phyloP scores from a whole-genome alignment of 345 rosid species.

The Hypericum androsaemum region DNA sequence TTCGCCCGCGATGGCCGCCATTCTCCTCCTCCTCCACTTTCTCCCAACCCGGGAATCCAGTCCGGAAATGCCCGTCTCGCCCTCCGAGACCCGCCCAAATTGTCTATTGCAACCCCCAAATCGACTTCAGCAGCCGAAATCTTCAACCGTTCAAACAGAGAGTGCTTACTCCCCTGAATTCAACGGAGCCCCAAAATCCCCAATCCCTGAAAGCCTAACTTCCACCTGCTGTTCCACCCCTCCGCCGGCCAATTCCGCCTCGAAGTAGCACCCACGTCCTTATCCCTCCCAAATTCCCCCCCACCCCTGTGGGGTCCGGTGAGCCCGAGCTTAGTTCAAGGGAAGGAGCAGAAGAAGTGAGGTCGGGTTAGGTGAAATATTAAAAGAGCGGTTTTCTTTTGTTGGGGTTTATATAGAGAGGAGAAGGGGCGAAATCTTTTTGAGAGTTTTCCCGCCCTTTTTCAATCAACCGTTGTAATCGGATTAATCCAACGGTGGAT shows the following conservation, averaged over 20 bases:
- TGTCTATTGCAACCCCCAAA: neutral
- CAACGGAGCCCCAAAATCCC: neutral
- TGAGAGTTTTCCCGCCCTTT: too few species aligned
- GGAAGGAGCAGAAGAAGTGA: too few species aligned
- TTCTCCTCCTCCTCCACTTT: neutral
- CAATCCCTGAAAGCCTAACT: slow-evolving; percentile 15
- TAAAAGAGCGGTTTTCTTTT: too few species aligned
- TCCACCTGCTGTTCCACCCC: slow-evolving; percentile 7
- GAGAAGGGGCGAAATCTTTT: too few species aligned
- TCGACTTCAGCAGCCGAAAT: neutral
- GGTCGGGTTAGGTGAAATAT: too few species aligned
- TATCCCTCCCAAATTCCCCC: slow-evolving; percentile 36
- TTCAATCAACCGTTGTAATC: too few species aligned
- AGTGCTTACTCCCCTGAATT: neutral
- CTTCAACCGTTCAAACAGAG: slow-evolving; percentile 4
- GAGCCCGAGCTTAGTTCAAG: too few species aligned
- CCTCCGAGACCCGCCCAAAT: slow-evolving; percentile 5
- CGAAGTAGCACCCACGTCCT: slow-evolving; percentile 24
- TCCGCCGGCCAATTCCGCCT: slow-evolving; percentile 19
- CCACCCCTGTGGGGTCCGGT: too few species aligned
- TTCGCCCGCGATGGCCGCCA: neutral
- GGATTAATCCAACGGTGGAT: too few species aligned
- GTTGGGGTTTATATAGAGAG: too few species aligned
- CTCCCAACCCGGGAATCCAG: neutral
- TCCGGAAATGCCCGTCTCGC: slow-evolving; percentile 20